Evolutionary conservation across 257 asterid genomes (phyloP).

Genomic region (Knoxia roxburghii): DNA sequence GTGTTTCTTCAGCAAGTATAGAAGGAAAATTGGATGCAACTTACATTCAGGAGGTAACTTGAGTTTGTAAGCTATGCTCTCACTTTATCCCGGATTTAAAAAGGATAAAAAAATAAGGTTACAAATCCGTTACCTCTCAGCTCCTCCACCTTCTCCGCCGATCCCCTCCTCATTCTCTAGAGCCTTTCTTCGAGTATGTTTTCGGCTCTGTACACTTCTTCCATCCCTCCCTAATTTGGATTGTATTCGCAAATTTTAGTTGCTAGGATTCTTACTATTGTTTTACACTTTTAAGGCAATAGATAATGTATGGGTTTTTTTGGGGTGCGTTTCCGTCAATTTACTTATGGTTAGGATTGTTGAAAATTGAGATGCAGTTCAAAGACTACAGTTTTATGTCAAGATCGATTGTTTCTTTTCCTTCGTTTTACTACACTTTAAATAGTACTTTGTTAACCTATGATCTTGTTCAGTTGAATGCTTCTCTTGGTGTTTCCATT

Average conservation of each 20-base stretch:
- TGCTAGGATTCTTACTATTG: background rate
- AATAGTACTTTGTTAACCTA: background rate
- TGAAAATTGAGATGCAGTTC: no score
- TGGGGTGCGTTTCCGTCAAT: no score
- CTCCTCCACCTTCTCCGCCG: slow-evolving; percentile 57
- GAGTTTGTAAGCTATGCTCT: no score
- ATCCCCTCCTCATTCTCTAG: slow-evolving; percentile 47
- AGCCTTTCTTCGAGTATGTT: slow-evolving; percentile 68
- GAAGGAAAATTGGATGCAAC: no score
- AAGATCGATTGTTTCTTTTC: background rate
- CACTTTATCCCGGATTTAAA: no score
- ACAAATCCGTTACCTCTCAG: slow-evolving; percentile 34
- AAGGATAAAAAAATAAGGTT: no score
- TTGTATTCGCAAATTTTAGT: background rate
- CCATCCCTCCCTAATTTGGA: background rate
- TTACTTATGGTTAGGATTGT: no score
- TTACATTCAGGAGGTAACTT: no score
- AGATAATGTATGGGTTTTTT: no score
- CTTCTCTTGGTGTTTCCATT: background rate
- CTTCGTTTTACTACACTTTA: background rate
- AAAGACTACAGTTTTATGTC: background rate
- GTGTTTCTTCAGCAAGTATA: no score
- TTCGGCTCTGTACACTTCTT: background rate
- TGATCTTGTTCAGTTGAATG: background rate
- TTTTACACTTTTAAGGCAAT: background rate